Conservation (phyloP, 208 protist genomes). For the Leishmania amazonensis region DNA sequence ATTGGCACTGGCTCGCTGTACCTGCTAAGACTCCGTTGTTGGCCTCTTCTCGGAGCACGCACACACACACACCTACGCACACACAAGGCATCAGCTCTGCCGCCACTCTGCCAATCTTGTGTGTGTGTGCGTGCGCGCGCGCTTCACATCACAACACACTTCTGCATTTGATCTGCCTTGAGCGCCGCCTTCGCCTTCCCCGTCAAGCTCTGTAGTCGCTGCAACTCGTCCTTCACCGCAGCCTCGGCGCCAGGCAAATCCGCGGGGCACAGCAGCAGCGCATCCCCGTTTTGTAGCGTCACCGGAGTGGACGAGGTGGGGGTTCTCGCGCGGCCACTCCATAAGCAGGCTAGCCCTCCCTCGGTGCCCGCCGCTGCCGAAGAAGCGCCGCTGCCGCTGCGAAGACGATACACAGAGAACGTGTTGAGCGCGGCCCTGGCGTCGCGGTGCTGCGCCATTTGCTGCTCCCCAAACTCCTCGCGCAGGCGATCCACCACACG, state of each 20-base stretch:
- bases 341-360: background rate
- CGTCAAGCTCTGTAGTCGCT: slow-evolving; percentile 36
- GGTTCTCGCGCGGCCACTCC: background rate
- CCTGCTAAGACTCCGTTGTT: background rate
- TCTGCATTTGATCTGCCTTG: slow-evolving; percentile 55
- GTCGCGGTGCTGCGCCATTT: slow-evolving; percentile 8
- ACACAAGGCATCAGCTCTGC: background rate
- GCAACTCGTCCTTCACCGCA: slow-evolving; percentile 46
- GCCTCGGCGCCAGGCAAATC: slow-evolving; percentile 13
- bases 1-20: background rate
- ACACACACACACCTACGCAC: background rate
- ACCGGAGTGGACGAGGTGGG: background rate
- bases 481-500: slow-evolving; percentile 40
- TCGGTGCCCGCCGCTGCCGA: background rate
- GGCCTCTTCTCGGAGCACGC: background rate
- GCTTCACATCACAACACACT: slow-evolving; percentile 61
- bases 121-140: slow-evolving; percentile 3
- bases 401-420: slow-evolving; percentile 20
- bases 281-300: slow-evolving; percentile 49
- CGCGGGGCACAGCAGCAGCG: slow-evolving; percentile 45
- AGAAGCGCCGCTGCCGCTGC: background rate
- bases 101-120: too few species aligned
- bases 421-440: background rate
- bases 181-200: slow-evolving; percentile 59
- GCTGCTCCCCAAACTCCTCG: slow-evolving; percentile 37